These are phyloP conservation scores for Colletotrichum cuscutae DNA, from an alignment of 2,329 filamentous ascomycete species.

Conservation along the genomic window DNA sequence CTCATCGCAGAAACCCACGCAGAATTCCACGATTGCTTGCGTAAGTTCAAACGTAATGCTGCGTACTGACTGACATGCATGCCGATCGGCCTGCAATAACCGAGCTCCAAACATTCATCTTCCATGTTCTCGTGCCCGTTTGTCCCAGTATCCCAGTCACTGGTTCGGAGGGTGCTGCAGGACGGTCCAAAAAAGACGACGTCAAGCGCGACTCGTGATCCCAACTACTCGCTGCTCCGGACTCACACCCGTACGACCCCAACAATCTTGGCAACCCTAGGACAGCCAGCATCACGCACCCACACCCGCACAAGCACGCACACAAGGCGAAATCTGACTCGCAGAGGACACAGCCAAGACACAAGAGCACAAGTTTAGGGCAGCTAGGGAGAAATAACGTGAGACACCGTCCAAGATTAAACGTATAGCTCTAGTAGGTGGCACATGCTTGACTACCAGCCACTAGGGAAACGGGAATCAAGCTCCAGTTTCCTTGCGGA, in stretches of 20 bases:
- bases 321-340: conserved; percentile 14
- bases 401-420: conserved; percentile 18
- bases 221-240: neutral
- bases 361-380: neutral
- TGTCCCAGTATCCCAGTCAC: conserved; percentile 3
- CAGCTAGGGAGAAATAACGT: conserved; percentile 16
- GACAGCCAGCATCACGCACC: neutral
- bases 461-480: neutral
- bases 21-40: conserved; percentile 29
- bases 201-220: conserved; percentile 23
- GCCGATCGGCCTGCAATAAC: conserved; percentile 27
- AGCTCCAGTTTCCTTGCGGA: conserved; percentile 16
- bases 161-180: neutral
- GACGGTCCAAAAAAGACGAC: neutral
- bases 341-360: conserved; percentile 21
- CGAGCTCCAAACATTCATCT: conserved; percentile 16
- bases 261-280: conserved; percentile 19
- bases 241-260: neutral
- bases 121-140: neutral
- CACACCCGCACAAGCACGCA: conserved; percentile 17
- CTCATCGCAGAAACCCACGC: conserved; percentile 8
- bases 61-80: conserved; percentile 3
- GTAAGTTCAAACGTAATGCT: conserved; percentile 30
- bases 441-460: neutral
- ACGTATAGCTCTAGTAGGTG: conserved; percentile 3